Evolutionary conservation across 23 red algal genomes (phyloP), one percentile per base, ranked within the genome.

Genomic region (Pyropia haitanensis): DNA sequence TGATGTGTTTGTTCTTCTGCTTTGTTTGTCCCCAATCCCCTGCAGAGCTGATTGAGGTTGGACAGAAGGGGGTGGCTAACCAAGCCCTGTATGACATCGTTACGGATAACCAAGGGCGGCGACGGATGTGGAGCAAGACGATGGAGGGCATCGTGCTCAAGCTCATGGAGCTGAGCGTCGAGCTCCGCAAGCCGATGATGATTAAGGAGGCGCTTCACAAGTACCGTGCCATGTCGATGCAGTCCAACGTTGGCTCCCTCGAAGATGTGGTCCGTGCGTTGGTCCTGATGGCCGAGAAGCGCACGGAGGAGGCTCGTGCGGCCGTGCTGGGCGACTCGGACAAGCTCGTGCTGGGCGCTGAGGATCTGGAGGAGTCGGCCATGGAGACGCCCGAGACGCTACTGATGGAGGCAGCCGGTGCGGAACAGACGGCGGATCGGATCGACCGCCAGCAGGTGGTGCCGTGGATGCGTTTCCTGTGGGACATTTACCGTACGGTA

Each of bases 71-170:
- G 34, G 82, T 77, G 19, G 94, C 94, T 18, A 74, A 85, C 61
- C 74, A 88, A 39, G 71, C 86, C 13, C 70, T 98, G 20, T 98
- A 98, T 49, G 81, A 89, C 33, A 83, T 98, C 44, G 88, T 98
- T 46, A 98, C 94, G n/a, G 94, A 98, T 60, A 91, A 82, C 50
- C 86, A 87, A 53, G 71, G 60, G 30, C 80, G 86, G 18, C 69
- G 83, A 56, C 79, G 94, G 6, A 78, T 73, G 77, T 98, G 94
- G 94, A 91, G 75, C 87, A 91, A 91, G 72, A 86, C 77, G 4
- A 87, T 88, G 58, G 94, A 98, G 69, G 94, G 86, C 54, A 91
- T 98, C 56, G 91, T 98, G 85, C 28, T 98, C 55, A 90, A 90
- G 83, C 82, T 98, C 18, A 85, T 98, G 71, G 85, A 85, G 76